Evolutionary conservation across 331 rosid species (phyloP).

Genomic region (Quercus tomentella): DNA sequence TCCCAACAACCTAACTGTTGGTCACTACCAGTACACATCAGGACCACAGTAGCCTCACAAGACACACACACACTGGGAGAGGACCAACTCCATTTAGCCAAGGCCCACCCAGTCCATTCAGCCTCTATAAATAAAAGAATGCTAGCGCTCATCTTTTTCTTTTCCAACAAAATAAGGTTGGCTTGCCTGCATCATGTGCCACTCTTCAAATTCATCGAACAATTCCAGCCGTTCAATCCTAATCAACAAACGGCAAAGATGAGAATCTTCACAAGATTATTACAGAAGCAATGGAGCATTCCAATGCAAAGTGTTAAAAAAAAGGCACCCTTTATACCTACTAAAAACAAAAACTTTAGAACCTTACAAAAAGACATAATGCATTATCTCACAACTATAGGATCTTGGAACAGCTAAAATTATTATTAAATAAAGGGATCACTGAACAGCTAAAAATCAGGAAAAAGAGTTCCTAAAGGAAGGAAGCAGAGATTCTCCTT

Average conservation of each 20-base stretch:
- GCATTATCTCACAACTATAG: slow-evolving; percentile 19
- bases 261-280: slow-evolving; percentile 25
- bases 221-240: slow-evolving; percentile 95
- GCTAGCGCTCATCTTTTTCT: slow-evolving; percentile 10
- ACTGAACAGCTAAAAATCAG: not conserved
- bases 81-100: not conserved
- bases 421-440: not conserved
- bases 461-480: slow-evolving; percentile 13
- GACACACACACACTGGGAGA: not conserved
- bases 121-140: slow-evolving; percentile 4
- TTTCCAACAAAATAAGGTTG: slow-evolving; percentile 15
- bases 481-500: slow-evolving; percentile 12
- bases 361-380: slow-evolving; percentile 20
- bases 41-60: not conserved
- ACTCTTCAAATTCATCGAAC: slow-evolving; percentile 97
- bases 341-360: slow-evolving; percentile 27
- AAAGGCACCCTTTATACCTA: slow-evolving; percentile 12
- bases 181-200: slow-evolving; percentile 99
- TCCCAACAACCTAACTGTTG: not conserved
- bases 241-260: slow-evolving; percentile 26
- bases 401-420: slow-evolving; percentile 8
- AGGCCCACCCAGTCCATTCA: slow-evolving; percentile 15
- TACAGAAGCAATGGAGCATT: slow-evolving; percentile 16
- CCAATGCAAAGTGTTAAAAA: slow-evolving; percentile 20
- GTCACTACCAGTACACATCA: not conserved